A percentile compares a stretch with the other conserved stretches of the same genome.
These are phyloP conservation scores for Rhizoclosmatium globosum DNA, from an alignment of 192 early-diverging fungal species.

Conservation along the genomic window DNA sequence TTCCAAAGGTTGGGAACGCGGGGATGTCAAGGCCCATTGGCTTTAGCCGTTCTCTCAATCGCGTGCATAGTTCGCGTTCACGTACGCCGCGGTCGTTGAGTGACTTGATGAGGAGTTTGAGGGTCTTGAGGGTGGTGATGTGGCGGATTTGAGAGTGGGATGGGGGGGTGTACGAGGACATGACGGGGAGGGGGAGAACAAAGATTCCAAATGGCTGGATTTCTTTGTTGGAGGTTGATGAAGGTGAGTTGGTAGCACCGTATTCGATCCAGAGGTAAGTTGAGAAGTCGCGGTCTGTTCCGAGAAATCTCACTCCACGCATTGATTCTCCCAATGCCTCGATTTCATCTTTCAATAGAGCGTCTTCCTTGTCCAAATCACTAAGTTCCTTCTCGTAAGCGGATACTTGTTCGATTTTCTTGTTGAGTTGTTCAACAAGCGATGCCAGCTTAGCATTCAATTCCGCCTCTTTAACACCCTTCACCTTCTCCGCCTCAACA, in stretches of 20 bases:
- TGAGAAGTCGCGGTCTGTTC: conserved; percentile 5
- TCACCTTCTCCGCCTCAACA: neutral
- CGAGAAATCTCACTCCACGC: conserved; percentile 1
- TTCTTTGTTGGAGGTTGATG: too few species aligned
- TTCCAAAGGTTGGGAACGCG: neutral
- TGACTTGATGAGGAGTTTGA: neutral
- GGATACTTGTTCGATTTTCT: neutral
- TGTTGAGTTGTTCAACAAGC: conserved; percentile 7
- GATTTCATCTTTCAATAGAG: neutral
- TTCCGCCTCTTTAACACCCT: neutral
- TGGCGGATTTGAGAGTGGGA: neutral
- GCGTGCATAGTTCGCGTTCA: conserved; percentile 7
- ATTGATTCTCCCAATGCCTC: neutral
- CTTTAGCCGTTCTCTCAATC: conserved; percentile 8
- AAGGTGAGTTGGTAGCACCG: too few species aligned
- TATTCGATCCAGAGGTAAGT: conserved; percentile 17
- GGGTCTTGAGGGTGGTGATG: neutral
- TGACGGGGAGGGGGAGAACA: neutral
- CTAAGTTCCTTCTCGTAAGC: conserved; percentile 1
- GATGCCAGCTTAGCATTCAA: neutral
- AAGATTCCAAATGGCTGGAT: conserved; percentile 1
- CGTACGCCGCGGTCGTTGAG: neutral
- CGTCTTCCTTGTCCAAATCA: neutral
- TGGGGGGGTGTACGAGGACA: neutral
- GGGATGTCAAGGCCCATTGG: conserved; percentile 9